phyloP scores from a whole-genome alignment of 1,139 yeast species.

The Ashbya aceris region DNA sequence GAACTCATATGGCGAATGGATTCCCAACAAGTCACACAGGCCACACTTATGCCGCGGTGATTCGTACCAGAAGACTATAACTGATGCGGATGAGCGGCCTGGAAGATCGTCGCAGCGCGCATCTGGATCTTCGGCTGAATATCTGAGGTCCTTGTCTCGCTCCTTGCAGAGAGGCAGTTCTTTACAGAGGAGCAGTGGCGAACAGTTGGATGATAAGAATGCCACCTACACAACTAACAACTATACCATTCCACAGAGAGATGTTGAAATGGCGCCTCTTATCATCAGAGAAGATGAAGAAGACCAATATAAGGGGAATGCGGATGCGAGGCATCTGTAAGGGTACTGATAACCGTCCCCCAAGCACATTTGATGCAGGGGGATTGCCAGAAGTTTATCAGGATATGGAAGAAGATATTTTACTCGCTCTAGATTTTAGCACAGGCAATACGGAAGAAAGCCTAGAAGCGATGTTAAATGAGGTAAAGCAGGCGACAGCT shows the following conservation, averaged over 20 bases:
- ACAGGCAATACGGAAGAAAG: too few relatives aligned
- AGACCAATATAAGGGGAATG: constrained; percentile 11
- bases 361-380: neutral
- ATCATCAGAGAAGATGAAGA: constrained; percentile 17
- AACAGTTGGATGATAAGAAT: constrained; percentile 2
- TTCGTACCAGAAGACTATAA: constrained; percentile 21
- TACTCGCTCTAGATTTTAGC: too few relatives aligned
- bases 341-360: constrained; percentile 4
- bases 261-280: constrained; percentile 20
- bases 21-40: constrained; percentile 17
- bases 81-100: constrained; percentile 10
- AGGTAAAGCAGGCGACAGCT: too few relatives aligned
- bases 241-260: constrained; percentile 19
- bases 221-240: constrained; percentile 17
- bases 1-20: constrained; percentile 26
- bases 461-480: too few relatives aligned
- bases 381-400: constrained; percentile 2
- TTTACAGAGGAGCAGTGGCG: constrained; percentile 2
- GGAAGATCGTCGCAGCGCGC: constrained; percentile 15
- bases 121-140: constrained; percentile 18
- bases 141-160: constrained; percentile 24
- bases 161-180: constrained; percentile 16
- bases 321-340: constrained; percentile 8
- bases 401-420: neutral
- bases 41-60: constrained; percentile 29